phyloP scores from a whole-genome alignment of 495 filamentous ascomycete species.

The Copromyces sp. region DNA sequence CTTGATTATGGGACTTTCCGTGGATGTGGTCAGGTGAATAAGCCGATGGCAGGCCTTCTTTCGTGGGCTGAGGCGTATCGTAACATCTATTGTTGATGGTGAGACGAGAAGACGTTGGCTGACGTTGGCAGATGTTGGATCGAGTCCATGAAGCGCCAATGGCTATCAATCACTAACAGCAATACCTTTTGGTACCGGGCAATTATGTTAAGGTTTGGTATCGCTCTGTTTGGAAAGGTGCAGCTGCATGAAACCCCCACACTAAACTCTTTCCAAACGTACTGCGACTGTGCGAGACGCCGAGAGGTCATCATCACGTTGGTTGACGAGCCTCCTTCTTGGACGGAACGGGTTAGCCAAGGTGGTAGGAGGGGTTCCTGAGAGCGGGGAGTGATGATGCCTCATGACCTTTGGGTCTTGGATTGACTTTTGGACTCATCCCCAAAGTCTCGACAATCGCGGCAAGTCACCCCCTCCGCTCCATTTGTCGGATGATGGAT shows the following conservation, averaged over 20 bases:
- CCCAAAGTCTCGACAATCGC: not conserved
- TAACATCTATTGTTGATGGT: not conserved
- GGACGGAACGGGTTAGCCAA: not conserved
- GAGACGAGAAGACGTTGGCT: not conserved
- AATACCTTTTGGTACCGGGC: not conserved
- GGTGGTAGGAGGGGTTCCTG: not conserved
- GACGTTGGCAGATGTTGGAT: not conserved
- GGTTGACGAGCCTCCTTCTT: not conserved
- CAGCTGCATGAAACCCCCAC: not conserved
- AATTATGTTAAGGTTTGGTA: not conserved
- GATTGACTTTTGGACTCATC: not conserved
- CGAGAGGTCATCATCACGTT: not conserved
- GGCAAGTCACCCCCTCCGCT: not conserved
- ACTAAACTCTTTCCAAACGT: not conserved
- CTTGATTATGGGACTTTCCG: not conserved
- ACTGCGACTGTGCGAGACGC: not conserved
- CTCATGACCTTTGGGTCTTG: not conserved
- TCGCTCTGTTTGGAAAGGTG: not conserved
- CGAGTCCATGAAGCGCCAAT: not conserved
- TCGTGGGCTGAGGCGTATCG: not conserved
- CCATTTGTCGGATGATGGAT: not conserved
- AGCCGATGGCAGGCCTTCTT: not conserved
- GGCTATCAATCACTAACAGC: not conserved
- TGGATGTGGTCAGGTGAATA: not conserved
- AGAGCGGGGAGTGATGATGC: not conserved